Base-by-base conservation (phyloP, 805 yeast genomes). In the Blastobotrys attinorum region DNA sequence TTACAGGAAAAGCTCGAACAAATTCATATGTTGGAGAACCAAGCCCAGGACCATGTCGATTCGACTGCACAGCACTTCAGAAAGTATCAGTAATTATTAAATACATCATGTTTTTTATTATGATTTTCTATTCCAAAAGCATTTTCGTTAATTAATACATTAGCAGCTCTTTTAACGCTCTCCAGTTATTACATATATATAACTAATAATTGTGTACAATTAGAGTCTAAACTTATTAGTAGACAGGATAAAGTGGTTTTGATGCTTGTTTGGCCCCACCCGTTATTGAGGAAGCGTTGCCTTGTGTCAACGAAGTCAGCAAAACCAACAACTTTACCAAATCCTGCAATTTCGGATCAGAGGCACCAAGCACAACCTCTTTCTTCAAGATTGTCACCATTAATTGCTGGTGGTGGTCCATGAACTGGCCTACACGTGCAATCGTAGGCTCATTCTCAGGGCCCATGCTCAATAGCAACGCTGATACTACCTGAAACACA, bases 391-490 rank as follows among this genome's bases (percentile, higher is more conserved):
- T 69, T 2, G 87, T 84, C 38, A 75, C 71, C 16, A 80, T 67
- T 43, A 86, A 60, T 42, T 69, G 73, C 40, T 73, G 68, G 57
- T 77, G 77, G 38, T 72, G 72, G 6, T 59, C 54, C 55, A 84
- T 56, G 36, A 87, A 59, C 3, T 62, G 67, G 41, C 66, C 69
- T 0, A 79, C 81, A 50, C 75, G 78, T 4, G 61, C 56, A 7
- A 79, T 67, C 13, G 83, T 78, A 0, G 74, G 69, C 46, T 69
- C 71, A 60, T 85, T 85, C 35, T 80, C 78, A 3, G 89, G 80
- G 0, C 96, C 95, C 69, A 84, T 74, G 2, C 94, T 76, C 7
- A 88, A 65, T 3, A 83, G 63, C 5, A 83, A 66, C 0, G 94
- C 78, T 7, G 78, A 62, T 2, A 86, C 67, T 38, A 87, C 64